These are phyloP conservation scores for Leccinum pachyderme DNA, from an alignment of 1,284 basidiomycete genomes.

Conservation along the genomic window DNA sequence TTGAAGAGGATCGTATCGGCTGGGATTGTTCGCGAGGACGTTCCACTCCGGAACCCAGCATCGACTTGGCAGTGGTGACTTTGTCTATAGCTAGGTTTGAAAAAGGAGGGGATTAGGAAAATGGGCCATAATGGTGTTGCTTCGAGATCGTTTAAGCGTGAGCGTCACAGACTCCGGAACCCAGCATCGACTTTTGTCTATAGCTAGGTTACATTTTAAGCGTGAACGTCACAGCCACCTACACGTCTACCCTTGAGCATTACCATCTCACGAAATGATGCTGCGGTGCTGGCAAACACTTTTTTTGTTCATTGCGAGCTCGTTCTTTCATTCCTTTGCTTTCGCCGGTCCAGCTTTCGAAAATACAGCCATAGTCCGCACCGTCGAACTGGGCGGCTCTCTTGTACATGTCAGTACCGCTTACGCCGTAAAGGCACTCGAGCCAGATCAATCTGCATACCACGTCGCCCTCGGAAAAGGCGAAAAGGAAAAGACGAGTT, in stretches of 20 bases:
- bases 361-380: slow-evolving; percentile 85
- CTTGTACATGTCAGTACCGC: slow-evolving; percentile 85
- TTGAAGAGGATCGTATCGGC: slow-evolving; percentile 78
- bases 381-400: slow-evolving; percentile 84
- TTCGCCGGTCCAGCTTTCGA: slow-evolving; percentile 60
- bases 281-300: slow-evolving; percentile 42
- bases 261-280: slow-evolving; percentile 34
- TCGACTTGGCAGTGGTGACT: slow-evolving; percentile 82
- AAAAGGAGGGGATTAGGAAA: too few species aligned
- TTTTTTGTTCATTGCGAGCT: slow-evolving; percentile 38
- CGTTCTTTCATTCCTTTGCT: slow-evolving; percentile 31
- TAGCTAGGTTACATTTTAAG: not conserved
- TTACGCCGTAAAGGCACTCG: slow-evolving; percentile 77
- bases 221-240: slow-evolving; percentile 19
- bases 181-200: slow-evolving; percentile 53
- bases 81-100: not conserved
- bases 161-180: slow-evolving; percentile 76
- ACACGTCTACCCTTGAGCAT: slow-evolving; percentile 19
- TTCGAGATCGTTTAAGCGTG: too few species aligned
- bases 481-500: slow-evolving; percentile 70
- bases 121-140: too few species aligned
- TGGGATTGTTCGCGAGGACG: slow-evolving; percentile 74
- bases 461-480: slow-evolving; percentile 66
- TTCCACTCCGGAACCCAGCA: slow-evolving; percentile 72
- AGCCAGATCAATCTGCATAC: slow-evolving; percentile 61